Base-by-base conservation (phyloP, 2,329 filamentous ascomycete genomes). In the Colletotrichum sp. region DNA sequence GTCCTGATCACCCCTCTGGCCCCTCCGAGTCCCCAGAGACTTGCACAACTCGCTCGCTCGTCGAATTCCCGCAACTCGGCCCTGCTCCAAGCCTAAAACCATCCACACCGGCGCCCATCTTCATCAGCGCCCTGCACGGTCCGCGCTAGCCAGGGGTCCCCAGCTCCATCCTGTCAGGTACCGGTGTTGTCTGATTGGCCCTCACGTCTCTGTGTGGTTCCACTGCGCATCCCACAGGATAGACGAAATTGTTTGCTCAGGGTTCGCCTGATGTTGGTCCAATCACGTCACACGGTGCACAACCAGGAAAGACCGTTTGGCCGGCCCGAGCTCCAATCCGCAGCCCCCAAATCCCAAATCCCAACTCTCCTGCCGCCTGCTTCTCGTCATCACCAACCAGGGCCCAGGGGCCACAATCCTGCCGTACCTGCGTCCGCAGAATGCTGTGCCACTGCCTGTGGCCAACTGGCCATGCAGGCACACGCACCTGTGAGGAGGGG, bases 41-140 rank as follows among this genome's bases (percentile, higher is more conserved):
- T n/a, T 61, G 67, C 57, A 61, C 55, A 61, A 61, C 30, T 66
- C 60, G 43, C 43, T 24, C n/a, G 43, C 43, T 8, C 12, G 12
- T 32, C n/a, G 24, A 74, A 75, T 60, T 67, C 28, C 68, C 72
- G 69, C 68, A 72, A 61, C 26, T 55, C 36, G 24, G 52, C 59
- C 59, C 28, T 61, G 59, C 28, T 30, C 39, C 39, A 65, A 65
- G 64, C 36, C 64, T 34, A 61, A 63, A 69, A 61, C 24, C 70
- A 74, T 76, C 74, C 74, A 76, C 71, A 75, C 71, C 60, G 71
- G 74, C 74, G 72, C 66, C 66, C 74, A 76, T 74, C 74, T 67
- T 74, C 74, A 71, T 75, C 72, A 76, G 66, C 61, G 66, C 66
- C 60, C 24, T 63, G 71, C 72, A 67, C 71, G 61, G 60, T 13